Evolutionary conservation across 805 yeast genomes (phyloP).

Genomic region (Pichia ethanolica): DNA sequence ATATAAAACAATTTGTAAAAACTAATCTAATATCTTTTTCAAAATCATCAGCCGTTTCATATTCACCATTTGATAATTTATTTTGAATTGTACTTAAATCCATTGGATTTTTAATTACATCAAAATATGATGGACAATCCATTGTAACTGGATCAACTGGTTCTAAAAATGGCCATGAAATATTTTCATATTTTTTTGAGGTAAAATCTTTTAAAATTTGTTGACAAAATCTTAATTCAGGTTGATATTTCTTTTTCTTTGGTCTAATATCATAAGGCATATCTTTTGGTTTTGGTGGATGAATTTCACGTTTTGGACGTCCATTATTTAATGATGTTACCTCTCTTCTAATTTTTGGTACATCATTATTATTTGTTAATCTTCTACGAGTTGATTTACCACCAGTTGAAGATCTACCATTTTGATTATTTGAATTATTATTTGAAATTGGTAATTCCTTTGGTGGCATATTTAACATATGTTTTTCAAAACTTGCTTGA

Average conservation of each 20-base stretch:
- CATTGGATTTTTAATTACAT: constrained; percentile 88
- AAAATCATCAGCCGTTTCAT: constrained; percentile 83
- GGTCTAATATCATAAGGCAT: constrained; percentile 88
- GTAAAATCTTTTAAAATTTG: constrained; percentile 74
- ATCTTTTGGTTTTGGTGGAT: constrained; percentile 93
- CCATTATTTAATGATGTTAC: constrained; percentile 51
- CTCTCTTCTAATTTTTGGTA: constrained; percentile 67
- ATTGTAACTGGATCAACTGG: constrained; percentile 96
- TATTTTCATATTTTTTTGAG: constrained; percentile 75
- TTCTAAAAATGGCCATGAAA: constrained; percentile 82
- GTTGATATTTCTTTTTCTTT: constrained; percentile 81
- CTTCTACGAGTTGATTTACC: constrained; percentile 8
- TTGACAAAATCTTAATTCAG: constrained; percentile 81
- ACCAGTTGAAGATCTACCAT: constrained; percentile 18
- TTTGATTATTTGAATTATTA: not conserved
- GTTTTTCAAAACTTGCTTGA: constrained; percentile 89
- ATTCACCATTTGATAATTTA: constrained; percentile 78
- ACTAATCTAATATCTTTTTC: constrained; percentile 76
- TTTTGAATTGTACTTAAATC: constrained; percentile 80
- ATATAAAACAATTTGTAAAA: constrained; percentile 81
- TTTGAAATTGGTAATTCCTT: constrained; percentile 31
- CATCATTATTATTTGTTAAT: constrained; percentile 32
- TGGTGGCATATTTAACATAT: constrained; percentile 86
- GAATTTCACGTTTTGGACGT: constrained; percentile 91
- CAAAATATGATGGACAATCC: constrained; percentile 84